phyloP scores from a whole-genome alignment of 352 stramenopile species.

The Globisporangium nodosum region DNA sequence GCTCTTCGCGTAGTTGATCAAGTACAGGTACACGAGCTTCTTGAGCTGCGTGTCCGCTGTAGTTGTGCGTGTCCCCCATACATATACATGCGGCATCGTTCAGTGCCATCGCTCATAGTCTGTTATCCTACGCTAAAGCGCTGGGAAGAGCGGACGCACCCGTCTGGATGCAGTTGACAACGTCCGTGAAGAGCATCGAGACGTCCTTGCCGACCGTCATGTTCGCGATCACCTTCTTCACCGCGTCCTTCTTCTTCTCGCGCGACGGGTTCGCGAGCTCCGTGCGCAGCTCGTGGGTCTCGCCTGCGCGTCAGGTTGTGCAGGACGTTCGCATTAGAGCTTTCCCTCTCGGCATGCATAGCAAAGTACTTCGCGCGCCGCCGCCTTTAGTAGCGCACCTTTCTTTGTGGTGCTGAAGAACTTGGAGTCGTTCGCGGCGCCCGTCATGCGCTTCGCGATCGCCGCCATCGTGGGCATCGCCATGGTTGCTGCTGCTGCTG shows the following conservation, averaged over 20 bases:
- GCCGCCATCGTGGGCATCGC: slow-evolving; percentile 85
- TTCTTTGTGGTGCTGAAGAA: slow-evolving; percentile 99
- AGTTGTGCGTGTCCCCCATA: not conserved
- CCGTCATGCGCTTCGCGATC: slow-evolving; percentile 84
- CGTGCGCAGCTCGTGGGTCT: slow-evolving; percentile 97
- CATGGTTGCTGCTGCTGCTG: slow-evolving; percentile 24
- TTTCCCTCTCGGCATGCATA: not conserved
- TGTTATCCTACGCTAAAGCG: too few species aligned
- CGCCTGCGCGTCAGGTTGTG: slow-evolving; percentile 27
- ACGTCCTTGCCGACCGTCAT: slow-evolving; percentile 99
- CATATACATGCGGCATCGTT: too few species aligned
- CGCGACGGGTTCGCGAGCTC: slow-evolving; percentile 96
- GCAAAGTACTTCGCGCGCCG: not conserved
- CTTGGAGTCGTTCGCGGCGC: slow-evolving; percentile 93
- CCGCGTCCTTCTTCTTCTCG: slow-evolving; percentile 98
- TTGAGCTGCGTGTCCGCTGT: slow-evolving; percentile 97
- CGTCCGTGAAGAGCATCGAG: slow-evolving; percentile 98
- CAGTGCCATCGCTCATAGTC: too few species aligned
- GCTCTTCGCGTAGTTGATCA: slow-evolving; percentile 99
- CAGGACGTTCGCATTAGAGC: too few species aligned
- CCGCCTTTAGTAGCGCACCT: slow-evolving; percentile 23
- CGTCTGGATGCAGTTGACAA: slow-evolving; percentile 99
- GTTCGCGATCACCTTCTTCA: slow-evolving; percentile 99
- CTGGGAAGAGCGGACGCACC: slow-evolving; percentile 25
- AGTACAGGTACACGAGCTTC: slow-evolving; percentile 99